phyloP scores from a whole-genome alignment of 192 early-diverging fungal genomes.

The Phycomyces nitens region DNA sequence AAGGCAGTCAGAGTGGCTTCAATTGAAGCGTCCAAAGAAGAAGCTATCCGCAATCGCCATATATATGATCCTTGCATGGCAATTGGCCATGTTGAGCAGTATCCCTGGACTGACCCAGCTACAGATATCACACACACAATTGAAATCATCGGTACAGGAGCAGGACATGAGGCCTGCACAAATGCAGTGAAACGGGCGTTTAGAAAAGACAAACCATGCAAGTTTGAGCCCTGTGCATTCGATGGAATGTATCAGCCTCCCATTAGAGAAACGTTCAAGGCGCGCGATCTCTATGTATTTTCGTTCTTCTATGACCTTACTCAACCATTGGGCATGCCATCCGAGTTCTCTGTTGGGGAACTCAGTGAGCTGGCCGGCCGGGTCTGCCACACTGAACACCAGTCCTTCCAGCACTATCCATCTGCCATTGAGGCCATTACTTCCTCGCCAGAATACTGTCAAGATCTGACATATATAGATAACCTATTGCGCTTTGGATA shows the following conservation, averaged over 20 bases:
- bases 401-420: conserved; percentile 46
- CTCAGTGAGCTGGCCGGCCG: conserved; percentile 61
- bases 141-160: conserved; percentile 55
- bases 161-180: conserved; percentile 48
- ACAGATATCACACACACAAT: conserved; percentile 8
- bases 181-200: conserved; percentile 62
- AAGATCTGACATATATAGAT: conserved; percentile 88
- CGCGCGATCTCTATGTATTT: conserved; percentile 86
- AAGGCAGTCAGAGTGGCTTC: conserved; percentile 61
- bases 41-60: conserved; percentile 30
- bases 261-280: conserved; percentile 60
- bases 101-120: conserved; percentile 21
- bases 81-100: conserved; percentile 49
- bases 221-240: conserved; percentile 75
- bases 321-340: conserved; percentile 63
- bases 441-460: conserved; percentile 71
- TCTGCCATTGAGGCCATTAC: conserved; percentile 50
- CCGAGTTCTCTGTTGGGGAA: conserved; percentile 69
- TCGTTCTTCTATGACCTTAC: conserved; percentile 96
- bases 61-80: conserved; percentile 68
- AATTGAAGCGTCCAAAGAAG: conserved; percentile 26
- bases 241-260: conserved; percentile 90
- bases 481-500: conserved; percentile 82
- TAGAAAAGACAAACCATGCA: conserved; percentile 66
- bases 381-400: conserved; percentile 59